Percentiles rank a stretch among this genome's conserved stretches.
These are phyloP conservation scores for Parastagonospora avenae DNA, from an alignment of 2,329 filamentous ascomycete genomes.

Conservation along the genomic window DNA sequence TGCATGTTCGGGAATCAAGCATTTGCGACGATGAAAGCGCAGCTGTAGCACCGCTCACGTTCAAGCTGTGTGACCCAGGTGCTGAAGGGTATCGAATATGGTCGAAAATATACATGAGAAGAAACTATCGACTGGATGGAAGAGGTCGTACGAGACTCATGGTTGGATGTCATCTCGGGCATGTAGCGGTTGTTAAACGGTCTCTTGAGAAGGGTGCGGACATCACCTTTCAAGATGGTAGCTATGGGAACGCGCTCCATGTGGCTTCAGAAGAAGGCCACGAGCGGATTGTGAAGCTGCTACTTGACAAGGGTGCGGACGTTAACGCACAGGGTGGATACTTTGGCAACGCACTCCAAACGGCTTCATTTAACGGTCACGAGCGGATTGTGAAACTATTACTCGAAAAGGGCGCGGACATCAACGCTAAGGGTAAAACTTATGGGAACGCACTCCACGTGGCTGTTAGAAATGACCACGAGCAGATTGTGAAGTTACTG, in stretches of 20 bases:
- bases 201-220: constrained; percentile 1
- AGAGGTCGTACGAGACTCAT: neutral
- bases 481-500: neutral
- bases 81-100: constrained; percentile 7
- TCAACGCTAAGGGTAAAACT: neutral
- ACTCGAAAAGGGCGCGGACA: constrained; percentile 1
- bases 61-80: constrained; percentile 10
- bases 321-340: neutral
- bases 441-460: constrained; percentile 1
- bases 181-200: neutral
- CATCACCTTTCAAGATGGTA: neutral
- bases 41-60: constrained; percentile 3
- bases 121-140: neutral
- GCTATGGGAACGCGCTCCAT: constrained; percentile 4
- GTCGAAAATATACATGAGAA: constrained; percentile 9
- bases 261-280: constrained; percentile 1
- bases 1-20: constrained; percentile 13
- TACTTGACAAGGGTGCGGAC: constrained; percentile 3
- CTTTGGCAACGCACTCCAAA: constrained; percentile 2
- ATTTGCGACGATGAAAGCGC: constrained; percentile 4
- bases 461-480: neutral
- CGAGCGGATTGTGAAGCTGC: neutral
- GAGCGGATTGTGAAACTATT: neutral
- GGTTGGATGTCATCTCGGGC: constrained; percentile 3
- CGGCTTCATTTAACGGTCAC: neutral